Base-by-base conservation (phyloP, 1,284 basidiomycete genomes). In the Coriolopsis trogii region DNA sequence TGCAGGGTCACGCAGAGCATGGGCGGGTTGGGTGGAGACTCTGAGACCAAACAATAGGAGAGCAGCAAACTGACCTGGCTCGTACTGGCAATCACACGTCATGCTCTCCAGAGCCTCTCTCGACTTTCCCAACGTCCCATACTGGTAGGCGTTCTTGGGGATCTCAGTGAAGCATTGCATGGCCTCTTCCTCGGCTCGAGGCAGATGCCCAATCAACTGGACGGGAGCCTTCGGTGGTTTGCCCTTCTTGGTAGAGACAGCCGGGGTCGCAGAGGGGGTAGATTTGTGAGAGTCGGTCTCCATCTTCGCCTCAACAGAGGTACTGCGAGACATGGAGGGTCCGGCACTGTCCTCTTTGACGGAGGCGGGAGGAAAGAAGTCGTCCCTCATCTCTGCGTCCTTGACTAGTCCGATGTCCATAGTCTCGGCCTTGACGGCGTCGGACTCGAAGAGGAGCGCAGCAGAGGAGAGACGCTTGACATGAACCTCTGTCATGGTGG, bases 71-170 rank as follows among this genome's bases (percentile, higher is more conserved):
- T 78, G 70, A 96, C 93, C 87, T 68, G 80, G 81, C 54, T 89
- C 84, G 70, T 86, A 94, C 49, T 75, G 73, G 73, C 95, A 98
- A 68, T 97, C 95, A 76, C 95, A 98, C 36, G 87, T 85, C 88
- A 94, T 93, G 71, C 91, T 89, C 74, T 98, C 95, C 63, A 91
- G 81, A 51, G 89, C 84, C 70, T 95, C 93, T 66, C 89, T 85
- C 40, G 90, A 93, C 62, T 85, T 81, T 10, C 97, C 97, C 47
- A 99, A 75, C 34, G 87, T 82, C 67, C 89, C 88, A 70, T 88
- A 89, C 75, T 96, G 92, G 68, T 98, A 98, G 62, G 86, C 85
- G 67, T 95, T 98, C 61, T 77, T 81, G 48, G 73, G 63, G 63
- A 98, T 84, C 68, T 89, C 82, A 54, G 72, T 74, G 65, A 95